These are phyloP conservation scores for Spongospora subterranea DNA, from an alignment of 208 protist species.

Conservation along the genomic window DNA sequence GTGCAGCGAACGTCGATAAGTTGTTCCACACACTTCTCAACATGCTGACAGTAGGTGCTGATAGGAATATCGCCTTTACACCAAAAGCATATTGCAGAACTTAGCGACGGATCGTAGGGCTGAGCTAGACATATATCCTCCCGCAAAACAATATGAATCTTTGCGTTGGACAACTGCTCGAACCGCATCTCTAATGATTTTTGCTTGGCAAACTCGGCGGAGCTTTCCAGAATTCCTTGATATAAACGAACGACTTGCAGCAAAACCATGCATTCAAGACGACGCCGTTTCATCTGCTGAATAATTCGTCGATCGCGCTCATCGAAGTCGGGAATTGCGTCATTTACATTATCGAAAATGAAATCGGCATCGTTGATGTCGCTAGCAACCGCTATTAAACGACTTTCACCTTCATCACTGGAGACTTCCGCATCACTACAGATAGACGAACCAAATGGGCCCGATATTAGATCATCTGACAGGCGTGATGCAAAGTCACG, in stretches of 20 bases:
- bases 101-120: not conserved
- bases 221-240: not conserved
- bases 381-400: not conserved
- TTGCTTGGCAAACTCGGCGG: not conserved
- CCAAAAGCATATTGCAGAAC: not conserved
- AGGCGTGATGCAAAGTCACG: conserved; percentile 23
- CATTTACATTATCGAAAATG: not conserved
- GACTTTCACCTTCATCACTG: not conserved
- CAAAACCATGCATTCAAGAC: not conserved
- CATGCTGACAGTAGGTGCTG: not conserved
- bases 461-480: conserved; percentile 30
- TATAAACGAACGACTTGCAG: conserved; percentile 1
- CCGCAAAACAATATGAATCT: not conserved
- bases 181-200: not conserved
- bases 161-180: not conserved
- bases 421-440: not conserved
- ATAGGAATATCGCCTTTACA: conserved; percentile 47
- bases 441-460: not conserved
- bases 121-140: not conserved
- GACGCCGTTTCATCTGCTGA: not conserved
- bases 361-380: not conserved
- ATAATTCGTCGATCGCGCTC: conserved; percentile 8
- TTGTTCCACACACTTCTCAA: not conserved
- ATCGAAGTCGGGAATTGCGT: not conserved
- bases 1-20: not conserved